Evolutionary conservation across 2,329 filamentous ascomycete genomes (phyloP), one percentile per base, ranked within the genome.

Genomic region (Aureobasidium sp.): DNA sequence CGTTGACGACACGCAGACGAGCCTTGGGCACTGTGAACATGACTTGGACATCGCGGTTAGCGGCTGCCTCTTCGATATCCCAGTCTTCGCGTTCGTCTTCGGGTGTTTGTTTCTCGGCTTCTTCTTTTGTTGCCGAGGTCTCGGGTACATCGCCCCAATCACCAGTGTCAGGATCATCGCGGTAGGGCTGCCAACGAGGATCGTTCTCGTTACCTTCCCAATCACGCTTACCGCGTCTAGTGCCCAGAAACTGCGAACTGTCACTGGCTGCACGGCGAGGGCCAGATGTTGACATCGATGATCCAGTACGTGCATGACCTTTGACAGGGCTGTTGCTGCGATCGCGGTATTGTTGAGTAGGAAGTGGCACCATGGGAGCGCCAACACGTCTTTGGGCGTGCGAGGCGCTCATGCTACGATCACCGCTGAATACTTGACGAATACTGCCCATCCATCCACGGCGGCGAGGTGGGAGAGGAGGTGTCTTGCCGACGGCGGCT

Each of bases 11-110:
- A 29, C 93, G 79, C 65, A 97, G 76, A 68, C 86, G 85, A 74
- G 93, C 88, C 73, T 88, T 91, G 2, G 94, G 93, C 64, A 97
- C 91, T 0, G 93, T 97, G 74, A 96, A 97, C 84, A 96, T 94
- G 71, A 82, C 76, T 61, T 79, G 79, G n/a, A 81, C 78, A 5
- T 80, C 77, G 5, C 79, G 68, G 25, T 75, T 71, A 56, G 75
- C 74, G 1, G 76, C 78, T 5, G 78, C 79, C 14, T 74, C 73
- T 66, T 81, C 79, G 1, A 81, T 77, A 58, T 81, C 78, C 79
- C 79, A 81, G 51, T 81, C 79, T 8, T 74, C 74, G 57, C 79
- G 77, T 60, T 73, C 71, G 65, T 52, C 62, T 17, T 52, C 53
- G 5, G 31, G 27, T 36, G 27, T 49, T 4, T 25, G 52, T 12